Percentiles rank a stretch among this genome's conserved stretches.
Conservation (phyloP, 345 rosid genomes). For the Abelmoschus esculentus region DNA sequence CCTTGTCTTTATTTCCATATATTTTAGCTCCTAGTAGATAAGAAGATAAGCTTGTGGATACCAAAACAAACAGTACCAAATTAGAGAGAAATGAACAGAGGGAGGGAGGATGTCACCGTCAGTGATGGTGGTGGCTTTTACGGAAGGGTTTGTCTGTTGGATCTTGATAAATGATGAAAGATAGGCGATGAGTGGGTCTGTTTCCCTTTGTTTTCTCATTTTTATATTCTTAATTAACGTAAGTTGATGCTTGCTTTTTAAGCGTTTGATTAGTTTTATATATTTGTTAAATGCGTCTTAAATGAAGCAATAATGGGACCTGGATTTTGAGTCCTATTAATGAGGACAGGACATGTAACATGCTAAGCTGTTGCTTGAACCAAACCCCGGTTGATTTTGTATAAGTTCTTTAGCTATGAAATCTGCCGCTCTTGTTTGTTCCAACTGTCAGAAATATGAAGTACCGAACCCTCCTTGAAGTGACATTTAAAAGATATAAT, state of each 20-base stretch:
- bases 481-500: background rate
- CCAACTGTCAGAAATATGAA: background rate
- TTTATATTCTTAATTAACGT: background rate
- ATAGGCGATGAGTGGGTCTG: conserved; percentile 27
- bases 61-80: conserved; percentile 13
- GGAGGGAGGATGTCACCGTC: conserved; percentile 22
- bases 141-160: conserved; percentile 24
- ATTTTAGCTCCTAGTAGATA: background rate
- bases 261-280: background rate
- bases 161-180: conserved; percentile 22
- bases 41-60: conserved; percentile 33
- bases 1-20: background rate
- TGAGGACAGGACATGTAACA: background rate
- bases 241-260: background rate
- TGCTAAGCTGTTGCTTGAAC: background rate
- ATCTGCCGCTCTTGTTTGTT: conserved; percentile 3
- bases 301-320: too few species aligned
- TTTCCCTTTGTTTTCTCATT: too few species aligned
- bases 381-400: conserved; percentile 12
- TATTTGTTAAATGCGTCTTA: too few species aligned
- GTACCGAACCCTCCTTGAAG: background rate
- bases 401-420: background rate
- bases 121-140: conserved; percentile 26
- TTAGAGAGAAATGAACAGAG: conserved; percentile 4
- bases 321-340: background rate